These are phyloP conservation scores for Chloranthus sessilifolius DNA, from an alignment of 164 flowering plant genomes.

Conservation along the genomic window DNA sequence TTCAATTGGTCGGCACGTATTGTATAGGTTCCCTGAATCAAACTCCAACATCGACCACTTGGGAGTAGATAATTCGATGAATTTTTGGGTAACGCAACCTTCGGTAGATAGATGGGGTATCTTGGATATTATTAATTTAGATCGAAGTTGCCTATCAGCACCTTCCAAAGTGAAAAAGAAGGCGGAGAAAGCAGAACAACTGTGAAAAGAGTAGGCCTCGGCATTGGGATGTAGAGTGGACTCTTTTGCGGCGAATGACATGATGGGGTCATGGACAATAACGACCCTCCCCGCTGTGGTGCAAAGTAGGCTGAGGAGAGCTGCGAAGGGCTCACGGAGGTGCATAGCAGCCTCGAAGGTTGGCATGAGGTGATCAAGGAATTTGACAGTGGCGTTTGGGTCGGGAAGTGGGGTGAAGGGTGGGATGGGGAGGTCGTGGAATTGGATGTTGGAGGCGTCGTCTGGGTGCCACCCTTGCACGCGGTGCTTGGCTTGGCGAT, in stretches of 20 bases:
- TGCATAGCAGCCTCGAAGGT: conserved; percentile 30
- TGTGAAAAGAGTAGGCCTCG: conserved; percentile 34
- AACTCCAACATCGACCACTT: too few species aligned
- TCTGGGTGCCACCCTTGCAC: conserved; percentile 19
- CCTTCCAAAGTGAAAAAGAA: too few species aligned
- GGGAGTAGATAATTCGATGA: conserved; percentile 20
- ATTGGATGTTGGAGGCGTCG: conserved; percentile 22
- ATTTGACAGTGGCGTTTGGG: conserved; percentile 23
- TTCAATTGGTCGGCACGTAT: neutral
- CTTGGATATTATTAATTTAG: neutral
- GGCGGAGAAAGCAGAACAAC: conserved; percentile 33
- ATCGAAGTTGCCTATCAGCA: neutral
- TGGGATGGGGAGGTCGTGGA: conserved; percentile 39
- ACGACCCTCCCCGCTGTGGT: conserved; percentile 14
- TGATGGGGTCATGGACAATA: conserved; percentile 36
- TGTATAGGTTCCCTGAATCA: neutral
- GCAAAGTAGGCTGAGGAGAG: conserved; percentile 27
- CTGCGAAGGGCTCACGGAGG: conserved; percentile 32
- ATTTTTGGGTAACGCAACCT: conserved; percentile 33
- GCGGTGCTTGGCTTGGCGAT: conserved; percentile 33
- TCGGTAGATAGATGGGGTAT: conserved; percentile 24
- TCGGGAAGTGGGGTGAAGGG: conserved; percentile 31
- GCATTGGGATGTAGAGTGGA: conserved; percentile 25
- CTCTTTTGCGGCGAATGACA: conserved; percentile 37
- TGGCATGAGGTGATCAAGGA: conserved; percentile 41